phyloP scores from a whole-genome alignment of 202 grass and related monocot species.

The Zizania palustris region DNA sequence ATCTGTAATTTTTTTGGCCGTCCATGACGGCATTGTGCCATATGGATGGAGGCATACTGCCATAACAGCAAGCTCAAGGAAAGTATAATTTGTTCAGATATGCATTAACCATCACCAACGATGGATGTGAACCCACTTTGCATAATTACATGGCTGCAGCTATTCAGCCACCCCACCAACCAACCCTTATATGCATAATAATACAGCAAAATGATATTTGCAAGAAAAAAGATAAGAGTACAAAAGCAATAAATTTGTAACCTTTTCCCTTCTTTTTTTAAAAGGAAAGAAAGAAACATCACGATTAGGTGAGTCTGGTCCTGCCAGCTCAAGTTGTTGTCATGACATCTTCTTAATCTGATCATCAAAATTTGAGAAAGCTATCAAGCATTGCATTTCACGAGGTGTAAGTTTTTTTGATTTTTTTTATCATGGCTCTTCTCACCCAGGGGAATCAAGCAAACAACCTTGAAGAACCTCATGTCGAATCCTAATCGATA shows the following conservation, averaged over 20 bases:
- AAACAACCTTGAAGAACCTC: not conserved
- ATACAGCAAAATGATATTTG: constrained; percentile 20
- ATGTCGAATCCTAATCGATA: constrained; percentile 1
- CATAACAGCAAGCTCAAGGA: not conserved
- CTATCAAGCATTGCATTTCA: constrained; percentile 1
- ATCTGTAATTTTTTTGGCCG: not conserved
- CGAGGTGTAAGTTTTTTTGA: not conserved
- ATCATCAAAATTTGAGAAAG: not conserved
- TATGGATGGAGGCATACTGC: not conserved
- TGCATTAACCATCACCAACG: constrained; percentile 2
- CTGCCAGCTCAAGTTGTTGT: constrained; percentile 15
- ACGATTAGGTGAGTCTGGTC: not conserved
- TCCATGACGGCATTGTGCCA: too few species aligned
- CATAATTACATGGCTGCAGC: not conserved
- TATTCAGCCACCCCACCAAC: constrained; percentile 34
- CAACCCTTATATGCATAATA: constrained; percentile 1
- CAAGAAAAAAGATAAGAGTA: not conserved
- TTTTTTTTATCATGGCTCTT: not conserved
- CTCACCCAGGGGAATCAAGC: not conserved
- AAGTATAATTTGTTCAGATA: constrained; percentile 9
- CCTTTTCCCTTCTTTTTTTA: not conserved
- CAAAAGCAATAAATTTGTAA: constrained; percentile 2
- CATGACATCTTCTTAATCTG: not conserved
- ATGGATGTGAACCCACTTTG: constrained; percentile 24
- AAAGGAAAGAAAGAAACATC: constrained; percentile 28